A percentile compares a stretch with the other conserved stretches of the same genome.
Evolutionary conservation across 73 alveolate species (phyloP).

Genomic region (Urostyla sp.): DNA sequence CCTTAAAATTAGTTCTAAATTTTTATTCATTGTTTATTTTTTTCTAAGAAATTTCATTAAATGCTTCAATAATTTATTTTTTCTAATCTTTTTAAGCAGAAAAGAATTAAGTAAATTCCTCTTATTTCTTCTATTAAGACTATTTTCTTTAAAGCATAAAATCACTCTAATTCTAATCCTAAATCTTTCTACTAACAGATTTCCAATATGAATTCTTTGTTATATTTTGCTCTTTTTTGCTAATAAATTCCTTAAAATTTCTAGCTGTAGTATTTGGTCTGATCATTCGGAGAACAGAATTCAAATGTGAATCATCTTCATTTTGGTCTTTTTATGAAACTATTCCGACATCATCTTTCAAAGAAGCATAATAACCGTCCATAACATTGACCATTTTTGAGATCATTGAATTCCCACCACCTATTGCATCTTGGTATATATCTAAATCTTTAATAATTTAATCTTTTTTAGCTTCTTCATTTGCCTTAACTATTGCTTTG

Average conservation of each 20-base stretch:
- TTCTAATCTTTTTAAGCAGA: no score
- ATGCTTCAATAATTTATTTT: no score
- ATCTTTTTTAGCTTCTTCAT: slow-evolving; percentile 18
- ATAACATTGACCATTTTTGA: slow-evolving; percentile 17
- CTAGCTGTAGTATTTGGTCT: slow-evolving; percentile 50
- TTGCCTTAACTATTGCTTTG: neutral
- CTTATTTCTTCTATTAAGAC: no score
- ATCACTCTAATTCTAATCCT: no score
- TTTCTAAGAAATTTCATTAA: no score
- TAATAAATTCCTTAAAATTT: slow-evolving; percentile 37
- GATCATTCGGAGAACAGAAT: slow-evolving; percentile 6
- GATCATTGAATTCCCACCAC: neutral
- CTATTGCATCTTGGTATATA: neutral
- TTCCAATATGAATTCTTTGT: slow-evolving; percentile 22
- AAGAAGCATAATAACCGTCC: slow-evolving; percentile 28
- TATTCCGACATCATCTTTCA: slow-evolving; percentile 24
- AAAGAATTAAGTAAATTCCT: no score
- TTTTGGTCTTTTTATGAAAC: neutral
- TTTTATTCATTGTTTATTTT: neutral
- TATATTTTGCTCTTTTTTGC: slow-evolving; percentile 2
- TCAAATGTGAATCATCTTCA: slow-evolving; percentile 28
- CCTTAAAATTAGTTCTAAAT: slow-evolving; percentile 26
- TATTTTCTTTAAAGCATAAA: no score
- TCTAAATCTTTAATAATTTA: slow-evolving; percentile 16
- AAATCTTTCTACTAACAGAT: neutral